Conservation (phyloP, 345 rosid genomes). For the Crucihimalaya himalaica region DNA sequence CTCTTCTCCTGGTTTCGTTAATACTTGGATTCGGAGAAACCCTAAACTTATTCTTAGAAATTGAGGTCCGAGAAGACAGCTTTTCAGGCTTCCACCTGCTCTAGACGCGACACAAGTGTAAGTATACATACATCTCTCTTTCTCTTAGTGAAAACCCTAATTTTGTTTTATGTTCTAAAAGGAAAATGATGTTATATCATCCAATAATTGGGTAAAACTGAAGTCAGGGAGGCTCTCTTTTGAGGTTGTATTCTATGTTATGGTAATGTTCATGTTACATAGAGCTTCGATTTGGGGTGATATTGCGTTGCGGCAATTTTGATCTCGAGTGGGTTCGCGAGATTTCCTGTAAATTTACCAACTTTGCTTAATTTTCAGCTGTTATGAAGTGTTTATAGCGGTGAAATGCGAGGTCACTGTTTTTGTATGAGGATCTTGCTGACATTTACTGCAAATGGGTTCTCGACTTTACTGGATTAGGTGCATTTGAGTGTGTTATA, state of each 20-base stretch:
- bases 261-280: background rate
- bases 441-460: constrained; percentile 9
- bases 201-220: background rate
- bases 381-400: background rate
- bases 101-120: constrained; percentile 39
- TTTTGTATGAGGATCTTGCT: background rate
- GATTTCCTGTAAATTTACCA: constrained; percentile 8
- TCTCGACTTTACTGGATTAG: constrained; percentile 18
- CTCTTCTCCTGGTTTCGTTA: constrained; percentile 35
- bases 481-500: constrained; percentile 2
- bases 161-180: background rate
- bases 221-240: background rate
- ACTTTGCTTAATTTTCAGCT: background rate
- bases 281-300: constrained; percentile 29
- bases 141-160: constrained; percentile 51
- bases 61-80: constrained; percentile 37
- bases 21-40: constrained; percentile 40
- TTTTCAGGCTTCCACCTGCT: constrained; percentile 35
- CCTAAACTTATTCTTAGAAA: constrained; percentile 39
- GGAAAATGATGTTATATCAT: background rate
- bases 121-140: constrained; percentile 35
- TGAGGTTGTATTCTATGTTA: constrained; percentile 1
- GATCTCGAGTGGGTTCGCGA: constrained; percentile 39
- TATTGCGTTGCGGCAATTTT: constrained; percentile 20
- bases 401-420: constrained; percentile 13